Evolutionary conservation across 2,329 filamentous ascomycete species (phyloP).

Genomic region (Colletotrichum falcatum): DNA sequence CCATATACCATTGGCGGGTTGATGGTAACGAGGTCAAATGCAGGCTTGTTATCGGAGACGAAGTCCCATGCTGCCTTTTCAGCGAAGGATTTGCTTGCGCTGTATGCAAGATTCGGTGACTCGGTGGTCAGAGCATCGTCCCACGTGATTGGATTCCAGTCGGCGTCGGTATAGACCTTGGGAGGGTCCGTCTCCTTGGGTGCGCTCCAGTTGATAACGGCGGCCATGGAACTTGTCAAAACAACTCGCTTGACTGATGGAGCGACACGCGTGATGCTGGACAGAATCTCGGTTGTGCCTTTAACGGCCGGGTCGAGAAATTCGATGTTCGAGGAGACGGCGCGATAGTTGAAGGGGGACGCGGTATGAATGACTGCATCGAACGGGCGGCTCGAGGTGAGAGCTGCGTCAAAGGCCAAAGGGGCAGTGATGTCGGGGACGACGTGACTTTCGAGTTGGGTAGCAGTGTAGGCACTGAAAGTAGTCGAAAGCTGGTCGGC

Average conservation of each 20-base stretch:
- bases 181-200: constrained; percentile 41
- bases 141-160: constrained; percentile 1
- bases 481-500: not conserved
- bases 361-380: constrained; percentile 81
- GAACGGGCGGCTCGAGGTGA: constrained; percentile 63
- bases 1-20: constrained; percentile 15
- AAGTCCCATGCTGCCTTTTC: constrained; percentile 50
- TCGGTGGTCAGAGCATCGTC: constrained; percentile 46
- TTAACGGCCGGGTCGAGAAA: constrained; percentile 67
- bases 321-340: constrained; percentile 63
- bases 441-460: constrained; percentile 6
- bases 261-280: constrained; percentile 58
- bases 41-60: constrained; percentile 42
- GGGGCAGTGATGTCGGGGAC: constrained; percentile 51
- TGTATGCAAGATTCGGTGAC: constrained; percentile 48
- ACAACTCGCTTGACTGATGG: constrained; percentile 72
- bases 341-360: constrained; percentile 76
- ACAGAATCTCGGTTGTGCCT: constrained; percentile 62
- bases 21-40: constrained; percentile 49
- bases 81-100: constrained; percentile 50
- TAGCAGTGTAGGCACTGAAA: not conserved
- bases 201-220: not conserved
- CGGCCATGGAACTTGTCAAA: constrained; percentile 55
- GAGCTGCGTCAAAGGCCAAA: constrained; percentile 51
- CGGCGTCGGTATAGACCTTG: not conserved